Evolutionary conservation across 129 eudicot genomes (phyloP).

Genomic region (Escallonia herrerae): DNA sequence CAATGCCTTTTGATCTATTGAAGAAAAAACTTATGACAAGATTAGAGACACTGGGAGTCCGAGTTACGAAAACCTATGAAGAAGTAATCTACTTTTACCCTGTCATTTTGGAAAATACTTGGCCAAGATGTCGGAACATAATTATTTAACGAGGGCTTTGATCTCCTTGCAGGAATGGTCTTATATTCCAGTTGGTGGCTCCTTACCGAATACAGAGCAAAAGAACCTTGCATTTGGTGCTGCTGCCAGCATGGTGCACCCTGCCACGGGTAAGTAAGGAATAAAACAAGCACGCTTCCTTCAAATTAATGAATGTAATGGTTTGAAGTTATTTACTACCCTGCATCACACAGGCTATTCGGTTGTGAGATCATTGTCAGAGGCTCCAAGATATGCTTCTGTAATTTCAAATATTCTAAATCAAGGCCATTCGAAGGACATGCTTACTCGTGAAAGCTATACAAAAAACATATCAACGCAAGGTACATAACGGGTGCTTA

Average conservation of each 20-base stretch:
- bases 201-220: conserved; percentile 93
- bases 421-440: conserved; percentile 34
- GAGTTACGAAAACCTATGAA: conserved; percentile 67
- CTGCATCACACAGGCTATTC: conserved; percentile 67
- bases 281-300: background rate
- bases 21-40: conserved; percentile 81
- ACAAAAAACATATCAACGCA: conserved; percentile 65
- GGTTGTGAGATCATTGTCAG: conserved; percentile 92
- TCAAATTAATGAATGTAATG: background rate
- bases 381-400: conserved; percentile 92
- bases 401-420: conserved; percentile 70
- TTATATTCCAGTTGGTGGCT: conserved; percentile 96
- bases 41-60: conserved; percentile 72
- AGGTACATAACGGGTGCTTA: conserved; percentile 34
- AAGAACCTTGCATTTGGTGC: conserved; percentile 98
- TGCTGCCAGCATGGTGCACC: conserved; percentile 99
- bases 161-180: conserved; percentile 81
- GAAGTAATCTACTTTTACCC: conserved; percentile 50
- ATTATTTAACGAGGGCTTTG: background rate
- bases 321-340: background rate
- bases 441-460: conserved; percentile 27
- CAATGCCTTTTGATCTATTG: conserved; percentile 84
- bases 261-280: conserved; percentile 79
- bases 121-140: background rate
- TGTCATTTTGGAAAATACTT: background rate